A percentile compares a stretch with the other conserved stretches of the same genome.
These are phyloP conservation scores for Xylariaceae sp. DNA, from an alignment of 2,329 filamentous ascomycete genomes.

Conservation along the genomic window DNA sequence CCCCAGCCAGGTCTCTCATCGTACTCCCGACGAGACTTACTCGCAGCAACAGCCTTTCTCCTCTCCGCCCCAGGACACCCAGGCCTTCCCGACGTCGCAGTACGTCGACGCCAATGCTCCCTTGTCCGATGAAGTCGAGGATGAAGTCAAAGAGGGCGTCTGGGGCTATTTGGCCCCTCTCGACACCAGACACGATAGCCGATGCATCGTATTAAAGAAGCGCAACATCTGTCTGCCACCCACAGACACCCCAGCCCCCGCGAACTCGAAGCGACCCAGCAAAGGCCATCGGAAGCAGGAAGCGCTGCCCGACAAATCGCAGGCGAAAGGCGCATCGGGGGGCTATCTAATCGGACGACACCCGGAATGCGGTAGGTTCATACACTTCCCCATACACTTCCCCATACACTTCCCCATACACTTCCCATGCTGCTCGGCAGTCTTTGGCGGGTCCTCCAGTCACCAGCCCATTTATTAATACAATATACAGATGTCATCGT, in stretches of 20 bases:
- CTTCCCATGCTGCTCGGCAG: no score
- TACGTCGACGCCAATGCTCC: constrained; percentile 66
- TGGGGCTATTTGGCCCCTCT: constrained; percentile 94
- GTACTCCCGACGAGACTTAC: constrained; percentile 43
- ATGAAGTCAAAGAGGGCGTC: constrained; percentile 77
- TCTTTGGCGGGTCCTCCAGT: background rate
- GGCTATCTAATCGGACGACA: constrained; percentile 92
- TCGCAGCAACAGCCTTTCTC: constrained; percentile 43
- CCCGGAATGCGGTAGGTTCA: constrained; percentile 76
- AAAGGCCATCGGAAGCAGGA: constrained; percentile 49
- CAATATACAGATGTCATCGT: constrained; percentile 58
- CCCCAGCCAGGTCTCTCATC: constrained; percentile 49
- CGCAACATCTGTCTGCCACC: constrained; percentile 63
- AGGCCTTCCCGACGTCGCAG: constrained; percentile 61
- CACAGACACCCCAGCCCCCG: constrained; percentile 37
- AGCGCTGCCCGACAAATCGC: constrained; percentile 56
- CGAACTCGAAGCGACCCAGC: constrained; percentile 35
- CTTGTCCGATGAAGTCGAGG: constrained; percentile 74
- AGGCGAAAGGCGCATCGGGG: constrained; percentile 57
- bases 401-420: no score
- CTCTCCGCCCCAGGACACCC: constrained; percentile 59
- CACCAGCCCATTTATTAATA: constrained; percentile 12
- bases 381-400: background rate
- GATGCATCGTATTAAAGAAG: constrained; percentile 66
- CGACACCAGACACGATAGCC: constrained; percentile 61